Evolutionary conservation across 768 basidiomycete genomes (phyloP), one percentile per base, ranked within the genome.

Genomic region (Leccinum rimulosum): DNA sequence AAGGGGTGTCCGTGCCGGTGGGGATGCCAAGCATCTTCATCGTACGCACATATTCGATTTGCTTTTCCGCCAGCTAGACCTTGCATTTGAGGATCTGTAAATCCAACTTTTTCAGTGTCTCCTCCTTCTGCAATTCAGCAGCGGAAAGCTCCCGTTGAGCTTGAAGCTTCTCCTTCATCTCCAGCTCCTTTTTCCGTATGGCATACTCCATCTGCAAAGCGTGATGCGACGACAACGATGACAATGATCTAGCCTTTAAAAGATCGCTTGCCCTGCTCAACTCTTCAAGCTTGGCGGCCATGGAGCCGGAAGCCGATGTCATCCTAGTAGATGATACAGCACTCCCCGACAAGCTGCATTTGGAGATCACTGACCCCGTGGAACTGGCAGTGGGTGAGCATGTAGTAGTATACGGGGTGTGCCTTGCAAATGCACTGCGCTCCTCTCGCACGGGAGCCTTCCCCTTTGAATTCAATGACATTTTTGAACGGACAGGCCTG

Each of bases 101-200:
- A 35, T 35, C 33, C 6, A 35, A 35, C 9, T 5, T 12, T 35
- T 35, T 35, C 5, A 35, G 33, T 10, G 11, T 35, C 33, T 35
- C 33, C 33, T 12, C 12, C 33, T 14, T 35, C 33, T 10, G 12
- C 33, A 35, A 35, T 35, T 35, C 33, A 14, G 33, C 33, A 35
- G 33, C 33, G 3, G 10, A 5, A 14, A 5, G 33, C 33, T 35
- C 33, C 33, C 12, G 12, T 35, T 35, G 11, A 14, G 33, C 33
- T 35, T 35, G 33, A 48, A 48, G 47, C 22, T 43, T 19, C 17
- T 19, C 48, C 19, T 57, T 48, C 1, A 50, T 38, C 4, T 50
- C 49, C 2, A 61, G 53, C n/a, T 61, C 52, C 28, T 61, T 43
- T 6, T 54, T 57, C 30, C 17, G 11, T 31, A 61, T 22, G 3